A percentile compares a stretch with the other conserved stretches of the same genome.
Evolutionary conservation across 169 alveolate genomes (phyloP).

Genomic region (Babesia sp.): DNA sequence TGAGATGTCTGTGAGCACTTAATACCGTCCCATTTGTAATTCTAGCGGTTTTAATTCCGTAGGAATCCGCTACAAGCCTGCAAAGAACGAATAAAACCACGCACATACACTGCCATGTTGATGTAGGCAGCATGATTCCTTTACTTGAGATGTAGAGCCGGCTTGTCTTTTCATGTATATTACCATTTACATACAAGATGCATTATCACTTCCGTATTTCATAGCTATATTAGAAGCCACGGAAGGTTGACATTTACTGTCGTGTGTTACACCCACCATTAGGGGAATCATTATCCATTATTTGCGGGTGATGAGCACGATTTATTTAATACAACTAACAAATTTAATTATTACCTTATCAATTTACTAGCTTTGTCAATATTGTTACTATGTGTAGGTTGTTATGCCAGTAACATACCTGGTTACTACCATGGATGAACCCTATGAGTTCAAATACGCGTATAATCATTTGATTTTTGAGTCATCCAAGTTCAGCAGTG

Average conservation of each 20-base stretch:
- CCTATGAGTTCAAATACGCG: conserved; percentile 26
- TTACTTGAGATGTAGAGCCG: background rate
- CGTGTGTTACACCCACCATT: background rate
- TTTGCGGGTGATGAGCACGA: background rate
- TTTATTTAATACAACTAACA: background rate
- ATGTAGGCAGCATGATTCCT: conserved; percentile 5
- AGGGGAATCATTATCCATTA: background rate
- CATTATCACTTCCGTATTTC: background rate
- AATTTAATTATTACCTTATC: background rate
- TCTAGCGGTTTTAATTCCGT: background rate
- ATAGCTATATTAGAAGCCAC: background rate
- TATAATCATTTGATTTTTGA: conserved; percentile 29
- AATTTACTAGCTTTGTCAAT: background rate
- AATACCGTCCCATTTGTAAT: background rate
- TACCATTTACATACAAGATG: background rate
- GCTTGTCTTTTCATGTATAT: background rate
- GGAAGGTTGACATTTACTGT: background rate
- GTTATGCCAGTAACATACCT: background rate
- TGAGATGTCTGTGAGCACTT: background rate
- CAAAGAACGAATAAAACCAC: background rate
- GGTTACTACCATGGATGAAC: background rate
- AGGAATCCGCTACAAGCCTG: background rate
- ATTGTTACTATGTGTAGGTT: conserved; percentile 1
- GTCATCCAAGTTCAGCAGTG: background rate
- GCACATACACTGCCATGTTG: conserved; percentile 3